A percentile compares a stretch with the other conserved stretches of the same genome.
phyloP scores from a whole-genome alignment of 306 rosid genomes.

The Cicer cuneatum region DNA sequence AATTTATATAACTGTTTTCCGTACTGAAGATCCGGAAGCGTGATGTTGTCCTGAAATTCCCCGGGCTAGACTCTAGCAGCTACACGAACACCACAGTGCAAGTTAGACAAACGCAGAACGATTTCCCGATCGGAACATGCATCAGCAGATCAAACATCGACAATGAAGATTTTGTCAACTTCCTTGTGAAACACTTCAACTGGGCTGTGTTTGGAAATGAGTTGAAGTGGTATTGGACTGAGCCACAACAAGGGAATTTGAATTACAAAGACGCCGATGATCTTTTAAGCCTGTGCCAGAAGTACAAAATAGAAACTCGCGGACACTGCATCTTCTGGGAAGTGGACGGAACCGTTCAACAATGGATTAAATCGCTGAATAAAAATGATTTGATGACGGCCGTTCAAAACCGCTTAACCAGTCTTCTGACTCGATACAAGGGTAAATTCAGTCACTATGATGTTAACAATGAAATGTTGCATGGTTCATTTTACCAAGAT shows the following conservation, averaged over 20 bases:
- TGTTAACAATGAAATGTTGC: constrained; percentile 95
- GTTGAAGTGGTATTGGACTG: constrained; percentile 97
- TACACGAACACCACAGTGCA: constrained; percentile 55
- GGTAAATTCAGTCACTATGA: constrained; percentile 88
- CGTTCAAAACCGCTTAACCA: constrained; percentile 71
- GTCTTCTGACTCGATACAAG: constrained; percentile 77
- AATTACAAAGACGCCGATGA: constrained; percentile 95
- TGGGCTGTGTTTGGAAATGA: constrained; percentile 97
- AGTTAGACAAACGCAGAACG: constrained; percentile 69
- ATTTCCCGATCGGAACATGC: constrained; percentile 86
- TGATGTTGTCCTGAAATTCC: constrained; percentile 77
- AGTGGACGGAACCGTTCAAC: constrained; percentile 71
- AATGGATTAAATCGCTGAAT: constrained; percentile 71
- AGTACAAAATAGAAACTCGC: constrained; percentile 68
- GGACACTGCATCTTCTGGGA: constrained; percentile 99
- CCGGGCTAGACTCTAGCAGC: constrained; percentile 59
- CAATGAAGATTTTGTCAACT: constrained; percentile 83
- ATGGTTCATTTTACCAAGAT: constrained; percentile 84
- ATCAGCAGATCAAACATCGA: constrained; percentile 81
- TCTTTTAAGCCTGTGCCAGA: constrained; percentile 64
- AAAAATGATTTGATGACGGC: constrained; percentile 70
- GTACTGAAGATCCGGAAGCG: constrained; percentile 80
- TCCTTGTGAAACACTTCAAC: constrained; percentile 76
- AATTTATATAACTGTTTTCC: constrained; percentile 19
- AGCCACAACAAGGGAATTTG: constrained; percentile 78